phyloP scores from a whole-genome alignment of 225 moss, liverwort and hornwort species.

The Pleurozium schreberi region DNA sequence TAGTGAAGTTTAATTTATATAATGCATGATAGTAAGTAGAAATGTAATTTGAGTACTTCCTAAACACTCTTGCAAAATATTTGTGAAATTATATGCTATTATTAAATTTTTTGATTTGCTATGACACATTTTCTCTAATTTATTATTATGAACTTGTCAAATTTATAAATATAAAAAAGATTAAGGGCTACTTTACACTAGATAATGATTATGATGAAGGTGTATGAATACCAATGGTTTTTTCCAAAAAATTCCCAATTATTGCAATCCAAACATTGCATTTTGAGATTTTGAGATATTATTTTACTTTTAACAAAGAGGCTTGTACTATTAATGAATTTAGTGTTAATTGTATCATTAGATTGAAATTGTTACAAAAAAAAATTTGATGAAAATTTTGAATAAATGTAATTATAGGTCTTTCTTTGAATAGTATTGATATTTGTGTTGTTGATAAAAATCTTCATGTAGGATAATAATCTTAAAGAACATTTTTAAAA shows the following conservation, averaged over 20 bases:
- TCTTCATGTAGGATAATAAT: background rate
- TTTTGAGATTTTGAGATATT: background rate
- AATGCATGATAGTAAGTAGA: background rate
- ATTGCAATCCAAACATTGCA: background rate
- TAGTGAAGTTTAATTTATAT: background rate
- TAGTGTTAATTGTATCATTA: background rate
- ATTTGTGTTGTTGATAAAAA: background rate
- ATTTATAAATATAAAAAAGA: background rate
- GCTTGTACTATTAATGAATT: too few relatives aligned
- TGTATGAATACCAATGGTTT: accelerated
- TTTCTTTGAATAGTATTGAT: background rate
- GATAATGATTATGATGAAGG: background rate
- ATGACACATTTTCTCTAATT: background rate
- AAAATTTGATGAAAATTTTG: background rate
- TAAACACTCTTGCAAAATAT: background rate
- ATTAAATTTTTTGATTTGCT: background rate
- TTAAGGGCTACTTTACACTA: too few relatives aligned
- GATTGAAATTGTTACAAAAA: background rate
- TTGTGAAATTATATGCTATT: background rate
- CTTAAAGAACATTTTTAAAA: background rate
- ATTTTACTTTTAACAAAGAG: accelerated
- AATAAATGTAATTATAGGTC: background rate
- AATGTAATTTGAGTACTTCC: background rate
- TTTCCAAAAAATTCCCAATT: too few relatives aligned
- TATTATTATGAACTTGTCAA: background rate